These are phyloP conservation scores for Rhynchospora breviuscula DNA, from an alignment of 176 grass and related monocot species.

Conservation along the genomic window DNA sequence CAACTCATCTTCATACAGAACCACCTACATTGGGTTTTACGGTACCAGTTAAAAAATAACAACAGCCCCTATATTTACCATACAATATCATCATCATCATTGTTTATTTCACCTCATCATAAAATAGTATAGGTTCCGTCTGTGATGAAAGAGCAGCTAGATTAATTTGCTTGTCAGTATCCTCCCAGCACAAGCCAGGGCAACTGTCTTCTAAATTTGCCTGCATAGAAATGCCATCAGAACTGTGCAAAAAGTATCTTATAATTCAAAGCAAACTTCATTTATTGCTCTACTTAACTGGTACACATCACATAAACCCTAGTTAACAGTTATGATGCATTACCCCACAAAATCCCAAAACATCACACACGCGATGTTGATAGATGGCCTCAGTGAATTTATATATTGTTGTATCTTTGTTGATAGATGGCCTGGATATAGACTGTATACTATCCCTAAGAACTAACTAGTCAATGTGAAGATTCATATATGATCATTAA, in stretches of 20 bases:
- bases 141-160: conserved; percentile 70
- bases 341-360: background rate
- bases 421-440: background rate
- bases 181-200: conserved; percentile 53
- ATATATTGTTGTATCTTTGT: background rate
- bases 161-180: conserved; percentile 66
- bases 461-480: background rate
- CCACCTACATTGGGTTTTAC: conserved; percentile 48
- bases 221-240: conserved; percentile 30
- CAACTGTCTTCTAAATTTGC: conserved; percentile 42
- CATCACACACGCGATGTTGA: background rate
- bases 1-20: conserved; percentile 95
- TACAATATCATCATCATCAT: background rate
- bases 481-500: background rate
- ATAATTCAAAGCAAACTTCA: background rate
- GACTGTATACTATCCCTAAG: background rate
- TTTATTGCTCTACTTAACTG: background rate
- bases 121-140: conserved; percentile 75
- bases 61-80: conserved; percentile 16
- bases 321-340: background rate
- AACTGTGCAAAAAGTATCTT: background rate
- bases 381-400: background rate
- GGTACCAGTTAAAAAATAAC: background rate
- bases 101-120: conserved; percentile 58
- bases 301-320: background rate